Evolutionary conservation across 164 flowering plant species (phyloP).

Genomic region (Vitis rupestris): DNA sequence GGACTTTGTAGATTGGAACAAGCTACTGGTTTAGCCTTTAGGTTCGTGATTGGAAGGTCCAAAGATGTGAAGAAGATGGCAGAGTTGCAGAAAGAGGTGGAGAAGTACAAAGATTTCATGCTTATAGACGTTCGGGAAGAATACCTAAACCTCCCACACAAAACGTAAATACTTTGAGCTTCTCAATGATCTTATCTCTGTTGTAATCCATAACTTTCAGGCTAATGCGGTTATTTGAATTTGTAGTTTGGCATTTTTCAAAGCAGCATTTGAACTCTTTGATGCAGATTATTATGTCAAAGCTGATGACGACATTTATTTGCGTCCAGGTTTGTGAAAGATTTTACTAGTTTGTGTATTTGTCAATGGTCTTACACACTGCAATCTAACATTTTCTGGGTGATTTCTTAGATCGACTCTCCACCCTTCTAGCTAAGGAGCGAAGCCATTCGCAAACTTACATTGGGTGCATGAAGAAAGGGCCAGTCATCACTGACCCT

Average conservation of each 20-base stretch:
- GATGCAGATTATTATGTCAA: constrained; percentile 77
- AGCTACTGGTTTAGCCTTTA: constrained; percentile 64
- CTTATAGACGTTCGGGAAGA: constrained; percentile 59
- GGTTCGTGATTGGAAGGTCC: constrained; percentile 63
- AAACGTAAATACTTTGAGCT: constrained; percentile 43
- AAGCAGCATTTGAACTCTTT: constrained; percentile 66
- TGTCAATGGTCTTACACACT: not conserved
- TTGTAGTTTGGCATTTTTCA: constrained; percentile 68
- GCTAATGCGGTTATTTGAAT: not conserved
- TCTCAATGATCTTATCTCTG: not conserved
- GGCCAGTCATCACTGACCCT: constrained; percentile 71
- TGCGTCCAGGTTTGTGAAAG: constrained; percentile 52
- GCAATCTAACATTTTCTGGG: not conserved
- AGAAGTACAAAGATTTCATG: constrained; percentile 63
- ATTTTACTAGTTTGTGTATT: not conserved
- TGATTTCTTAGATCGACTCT: constrained; percentile 58
- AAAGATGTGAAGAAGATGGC: constrained; percentile 48
- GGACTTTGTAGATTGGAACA: constrained; percentile 51
- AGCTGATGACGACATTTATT: constrained; percentile 74
- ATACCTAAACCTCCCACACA: constrained; percentile 46
- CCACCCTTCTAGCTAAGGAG: constrained; percentile 73
- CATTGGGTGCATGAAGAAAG: constrained; percentile 89
- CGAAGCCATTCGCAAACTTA: constrained; percentile 53
- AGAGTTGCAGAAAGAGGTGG: constrained; percentile 51
- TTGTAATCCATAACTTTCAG: not conserved